Base-by-base conservation (phyloP, 805 yeast species). In the Vanderwaltozyma yarrowii region DNA sequence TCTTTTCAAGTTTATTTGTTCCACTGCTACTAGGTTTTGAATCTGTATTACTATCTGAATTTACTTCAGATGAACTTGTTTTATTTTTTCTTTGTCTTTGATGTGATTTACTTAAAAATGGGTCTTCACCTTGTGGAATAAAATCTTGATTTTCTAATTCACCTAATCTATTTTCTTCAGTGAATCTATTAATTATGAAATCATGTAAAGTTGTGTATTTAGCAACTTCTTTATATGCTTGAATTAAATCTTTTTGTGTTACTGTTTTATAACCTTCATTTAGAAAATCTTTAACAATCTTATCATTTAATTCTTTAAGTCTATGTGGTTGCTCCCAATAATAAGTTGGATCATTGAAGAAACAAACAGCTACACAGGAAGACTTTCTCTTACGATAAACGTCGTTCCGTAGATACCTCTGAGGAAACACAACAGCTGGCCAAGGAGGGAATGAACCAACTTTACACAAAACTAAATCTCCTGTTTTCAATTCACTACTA, bases 351-450 rank as follows among this genome's bases (percentile, higher is more conserved):
- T 58, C 63, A 36, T 55, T 55, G 39, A 58, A 58, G 41, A 58
- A 58, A 35, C 61, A 55, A n/a, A 58, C 61, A 5, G 60, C 60
- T 9, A 55, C 50, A 31, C 53, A 46, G 16, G 49, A 46, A 2
- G 49, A 39, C 37, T 49, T 50, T 27, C 51, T 37, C 31, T 53
- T 50, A 4, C 48, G 45, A 29, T 50, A 50, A 3, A 58, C 62
- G 34, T 56, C 60, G 8, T 46, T 45, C 33, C 58, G 45, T n/a
- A 57, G 45, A 26, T 56, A 43, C 26, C 54, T 40, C 33, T 54
- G 59, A 10, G 63, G 63, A 23, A 54, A 53, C 4, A 58, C 56
- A 4, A 58, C 58, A 7, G 62, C 61, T 1, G 63, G 63, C 63
- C 63, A 58, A 8, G 61, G 61, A 3, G 59, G 58, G 33, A 52